Percentiles rank a stretch among this genome's conserved stretches.
These are phyloP conservation scores for Eremomyces bilateralis DNA, from an alignment of 495 filamentous ascomycete species.

Conservation along the genomic window DNA sequence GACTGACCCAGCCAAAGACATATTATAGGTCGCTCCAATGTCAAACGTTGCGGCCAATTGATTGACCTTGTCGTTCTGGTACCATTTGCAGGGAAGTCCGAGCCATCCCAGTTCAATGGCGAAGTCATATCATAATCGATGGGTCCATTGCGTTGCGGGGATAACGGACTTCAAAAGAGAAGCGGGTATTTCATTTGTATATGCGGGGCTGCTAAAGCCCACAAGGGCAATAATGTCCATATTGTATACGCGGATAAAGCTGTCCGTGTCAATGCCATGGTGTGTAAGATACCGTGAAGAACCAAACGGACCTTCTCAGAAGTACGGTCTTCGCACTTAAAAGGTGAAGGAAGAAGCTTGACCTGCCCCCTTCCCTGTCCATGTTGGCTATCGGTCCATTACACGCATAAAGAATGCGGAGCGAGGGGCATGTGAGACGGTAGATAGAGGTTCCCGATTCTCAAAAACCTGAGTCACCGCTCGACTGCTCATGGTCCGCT, in stretches of 20 bases:
- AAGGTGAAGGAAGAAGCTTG: not conserved
- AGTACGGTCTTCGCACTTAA: not conserved
- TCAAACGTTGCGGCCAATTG: constrained; percentile 28
- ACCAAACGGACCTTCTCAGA: not conserved
- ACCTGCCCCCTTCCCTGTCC: too few species aligned
- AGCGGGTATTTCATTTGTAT: constrained; percentile 36
- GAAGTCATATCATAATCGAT: constrained; percentile 33
- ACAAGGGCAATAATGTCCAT: not conserved
- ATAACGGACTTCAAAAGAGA: constrained; percentile 30
- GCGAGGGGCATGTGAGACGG: too few species aligned
- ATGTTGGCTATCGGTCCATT: too few species aligned
- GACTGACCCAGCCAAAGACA: constrained; percentile 35
- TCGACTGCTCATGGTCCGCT: too few species aligned
- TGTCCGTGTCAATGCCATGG: not conserved
- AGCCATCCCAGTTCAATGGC: constrained; percentile 26
- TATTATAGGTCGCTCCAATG: constrained; percentile 33
- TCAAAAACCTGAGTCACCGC: too few species aligned
- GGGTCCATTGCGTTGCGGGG: constrained; percentile 22
- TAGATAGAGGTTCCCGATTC: too few species aligned
- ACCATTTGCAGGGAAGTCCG: constrained; percentile 48
- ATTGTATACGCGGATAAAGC: not conserved
- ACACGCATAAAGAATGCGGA: too few species aligned
- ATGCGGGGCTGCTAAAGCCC: constrained; percentile 24
- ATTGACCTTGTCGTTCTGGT: constrained; percentile 27
- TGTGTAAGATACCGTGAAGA: not conserved